Base-by-base conservation (phyloP, 2,329 filamentous ascomycete genomes). In the Trichoderma aggressivum region DNA sequence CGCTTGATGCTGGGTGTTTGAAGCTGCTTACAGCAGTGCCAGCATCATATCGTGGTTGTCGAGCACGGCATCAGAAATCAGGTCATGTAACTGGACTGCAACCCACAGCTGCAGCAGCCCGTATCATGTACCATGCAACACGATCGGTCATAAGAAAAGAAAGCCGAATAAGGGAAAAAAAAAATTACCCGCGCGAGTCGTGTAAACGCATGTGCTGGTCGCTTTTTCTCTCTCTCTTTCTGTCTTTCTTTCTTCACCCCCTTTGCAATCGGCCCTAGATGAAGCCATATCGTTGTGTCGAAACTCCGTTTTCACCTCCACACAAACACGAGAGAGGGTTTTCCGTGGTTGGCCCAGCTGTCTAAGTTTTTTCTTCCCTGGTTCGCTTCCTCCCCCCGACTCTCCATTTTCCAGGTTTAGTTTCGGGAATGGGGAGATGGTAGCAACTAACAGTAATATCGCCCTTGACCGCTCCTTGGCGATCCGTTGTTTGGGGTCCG, bases 51-150 rank as follows among this genome's bases (percentile, higher is more conserved):
- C 47, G 47, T 53, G 47, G 24, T 53, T 53, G 47, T 53, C 47
- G 21, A 64, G 14, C 62, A 53, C 62, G 47, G 62, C 47, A 65
- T 53, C 62, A 65, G n/a, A 65, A 50, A 65, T 65, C 62, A 65
- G 62, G 47, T 55, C 30, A 36, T 39, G 28, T 5, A 39, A 39
- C 26, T 28, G 5, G 30, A 43, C 58, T 21, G n/a, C 30, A 64
- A 55, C 63, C 63, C 47, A 66, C 63, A 28, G 34, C 36, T 58
- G 50, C 63, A 21, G 64, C 26, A 56, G 53, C 16, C 47, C 50
- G 50, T 39, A 43, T 66, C 63, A 28, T 30, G 26, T 18, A 53
- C 47, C 55, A 66, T 66, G 63, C 34, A 66, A 30, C 43, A 30
- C 61, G 50, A 39, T 39, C 18, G 5, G 24, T 5, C 39, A 43